Evolutionary conservation across 1,284 basidiomycete genomes (phyloP).

Genomic region (Apiotrichum siamense): DNA sequence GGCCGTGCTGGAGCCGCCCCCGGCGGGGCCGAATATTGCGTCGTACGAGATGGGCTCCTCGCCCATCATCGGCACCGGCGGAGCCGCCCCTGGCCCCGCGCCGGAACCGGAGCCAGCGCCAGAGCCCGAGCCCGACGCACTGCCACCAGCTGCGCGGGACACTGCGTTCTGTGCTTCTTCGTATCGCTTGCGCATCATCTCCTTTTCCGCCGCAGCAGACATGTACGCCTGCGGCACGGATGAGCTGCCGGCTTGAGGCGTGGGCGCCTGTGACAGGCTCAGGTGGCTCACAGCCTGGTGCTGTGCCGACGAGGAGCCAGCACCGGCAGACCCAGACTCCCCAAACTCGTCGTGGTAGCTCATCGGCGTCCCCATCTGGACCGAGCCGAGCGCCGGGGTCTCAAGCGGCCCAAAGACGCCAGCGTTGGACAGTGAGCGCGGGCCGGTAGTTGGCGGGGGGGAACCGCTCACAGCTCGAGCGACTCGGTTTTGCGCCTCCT

Average conservation of each 20-base stretch:
- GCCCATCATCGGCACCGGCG: background rate
- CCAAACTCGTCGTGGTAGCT: too few species aligned
- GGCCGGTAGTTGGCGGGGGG: too few species aligned
- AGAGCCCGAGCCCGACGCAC: background rate
- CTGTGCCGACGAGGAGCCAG: too few species aligned
- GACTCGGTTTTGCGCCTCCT: constrained; percentile 51
- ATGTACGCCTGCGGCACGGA: too few species aligned
- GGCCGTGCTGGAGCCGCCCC: background rate
- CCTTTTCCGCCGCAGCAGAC: constrained; percentile 32
- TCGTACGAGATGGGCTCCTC: constrained; percentile 15
- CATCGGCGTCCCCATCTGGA: too few species aligned
- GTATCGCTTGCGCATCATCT: constrained; percentile 28
- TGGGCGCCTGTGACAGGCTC: too few species aligned
- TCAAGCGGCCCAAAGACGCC: background rate
- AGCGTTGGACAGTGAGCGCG: too few species aligned
- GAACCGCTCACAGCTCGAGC: background rate
- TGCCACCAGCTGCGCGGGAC: constrained; percentile 1
- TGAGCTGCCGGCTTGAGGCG: background rate
- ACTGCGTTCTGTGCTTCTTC: constrained; percentile 21
- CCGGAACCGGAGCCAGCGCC: background rate
- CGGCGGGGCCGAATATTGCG: constrained; percentile 5
- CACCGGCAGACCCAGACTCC: too few species aligned
- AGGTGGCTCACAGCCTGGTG: too few species aligned
- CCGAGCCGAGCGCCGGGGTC: too few species aligned
- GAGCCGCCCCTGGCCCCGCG: background rate